Percentiles rank a stretch among this genome's conserved stretches.
Conservation (phyloP, 1,284 basidiomycete species). For the Cystobasidiaceae sp. region DNA sequence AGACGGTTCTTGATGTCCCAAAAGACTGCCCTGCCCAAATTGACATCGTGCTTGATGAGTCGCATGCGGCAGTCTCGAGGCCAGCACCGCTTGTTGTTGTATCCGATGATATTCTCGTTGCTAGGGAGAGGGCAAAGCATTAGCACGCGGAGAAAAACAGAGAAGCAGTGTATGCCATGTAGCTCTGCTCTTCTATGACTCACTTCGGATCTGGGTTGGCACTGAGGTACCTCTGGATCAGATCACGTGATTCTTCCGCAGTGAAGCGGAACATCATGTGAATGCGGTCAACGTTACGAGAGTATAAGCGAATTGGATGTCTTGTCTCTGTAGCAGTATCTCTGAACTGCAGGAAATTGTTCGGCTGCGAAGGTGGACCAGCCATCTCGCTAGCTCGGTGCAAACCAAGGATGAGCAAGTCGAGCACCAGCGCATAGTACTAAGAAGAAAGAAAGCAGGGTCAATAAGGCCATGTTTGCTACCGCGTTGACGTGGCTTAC, state of each 20-base stretch:
- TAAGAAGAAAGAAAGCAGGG: too few species aligned
- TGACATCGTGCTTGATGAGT: conserved; percentile 98
- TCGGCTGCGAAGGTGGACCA: conserved; percentile 87
- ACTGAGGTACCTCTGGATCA: conserved; percentile 87
- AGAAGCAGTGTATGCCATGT: not conserved
- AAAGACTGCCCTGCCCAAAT: conserved; percentile 93
- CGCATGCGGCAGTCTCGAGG: conserved; percentile 98
- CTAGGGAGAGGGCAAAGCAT: conserved; percentile 41
- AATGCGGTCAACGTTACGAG: conserved; percentile 85
- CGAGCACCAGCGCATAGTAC: conserved; percentile 49
- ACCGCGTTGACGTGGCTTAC: too few species aligned
- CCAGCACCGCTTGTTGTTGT: conserved; percentile 99
- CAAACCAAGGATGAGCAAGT: conserved; percentile 85
- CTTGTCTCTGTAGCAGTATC: conserved; percentile 88
- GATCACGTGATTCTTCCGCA: conserved; percentile 94
- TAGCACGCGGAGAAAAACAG: too few species aligned
- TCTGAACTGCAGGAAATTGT: conserved; percentile 92
- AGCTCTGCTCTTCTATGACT: too few species aligned
- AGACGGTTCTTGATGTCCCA: conserved; percentile 99
- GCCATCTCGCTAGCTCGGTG: conserved; percentile 96
- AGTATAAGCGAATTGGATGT: conserved; percentile 87
- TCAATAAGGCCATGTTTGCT: too few species aligned
- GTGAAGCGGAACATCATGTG: conserved; percentile 96
- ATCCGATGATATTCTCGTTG: conserved; percentile 97
- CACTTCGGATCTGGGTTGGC: conserved; percentile 91